Conservation (phyloP, 306 rosid species). For the Prunus armeniaca region DNA sequence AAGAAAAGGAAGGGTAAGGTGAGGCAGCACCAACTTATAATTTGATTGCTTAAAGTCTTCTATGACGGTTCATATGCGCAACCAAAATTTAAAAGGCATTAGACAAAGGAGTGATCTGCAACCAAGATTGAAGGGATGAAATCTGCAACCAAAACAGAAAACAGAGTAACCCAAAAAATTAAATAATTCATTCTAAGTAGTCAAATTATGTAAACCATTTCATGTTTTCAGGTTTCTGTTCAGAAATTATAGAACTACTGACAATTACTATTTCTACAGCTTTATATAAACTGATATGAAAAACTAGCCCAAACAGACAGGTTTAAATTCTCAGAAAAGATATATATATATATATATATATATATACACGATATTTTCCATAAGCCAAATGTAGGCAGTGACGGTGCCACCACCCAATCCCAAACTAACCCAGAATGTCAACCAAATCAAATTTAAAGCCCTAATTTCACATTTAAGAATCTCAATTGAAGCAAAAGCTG, state of each 20-base stretch:
- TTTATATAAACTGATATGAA: neutral
- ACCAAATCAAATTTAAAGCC: neutral
- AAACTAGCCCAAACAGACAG: neutral
- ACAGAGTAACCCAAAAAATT: neutral
- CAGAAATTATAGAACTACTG: neutral
- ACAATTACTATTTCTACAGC: neutral
- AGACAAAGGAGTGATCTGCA: neutral
- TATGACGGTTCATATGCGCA: neutral
- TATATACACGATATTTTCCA: neutral
- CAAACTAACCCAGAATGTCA: neutral
- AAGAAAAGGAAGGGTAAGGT: neutral
- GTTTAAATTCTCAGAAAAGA: neutral
- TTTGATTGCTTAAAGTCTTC: neutral
- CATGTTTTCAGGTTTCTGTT: neutral
- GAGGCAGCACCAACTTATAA: neutral
- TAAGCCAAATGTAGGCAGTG: neutral
- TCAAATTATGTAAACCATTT: neutral
- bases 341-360: neutral
- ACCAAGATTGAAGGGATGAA: neutral
- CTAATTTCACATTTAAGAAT: neutral
- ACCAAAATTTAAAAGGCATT: neutral
- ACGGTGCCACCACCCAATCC: neutral
- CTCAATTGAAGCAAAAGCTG: constrained; percentile 1
- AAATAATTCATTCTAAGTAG: neutral
- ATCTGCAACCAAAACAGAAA: neutral